These are phyloP conservation scores for Graphilbum sp. DNA, from an alignment of 2,329 filamentous ascomycete species.

Conservation along the genomic window DNA sequence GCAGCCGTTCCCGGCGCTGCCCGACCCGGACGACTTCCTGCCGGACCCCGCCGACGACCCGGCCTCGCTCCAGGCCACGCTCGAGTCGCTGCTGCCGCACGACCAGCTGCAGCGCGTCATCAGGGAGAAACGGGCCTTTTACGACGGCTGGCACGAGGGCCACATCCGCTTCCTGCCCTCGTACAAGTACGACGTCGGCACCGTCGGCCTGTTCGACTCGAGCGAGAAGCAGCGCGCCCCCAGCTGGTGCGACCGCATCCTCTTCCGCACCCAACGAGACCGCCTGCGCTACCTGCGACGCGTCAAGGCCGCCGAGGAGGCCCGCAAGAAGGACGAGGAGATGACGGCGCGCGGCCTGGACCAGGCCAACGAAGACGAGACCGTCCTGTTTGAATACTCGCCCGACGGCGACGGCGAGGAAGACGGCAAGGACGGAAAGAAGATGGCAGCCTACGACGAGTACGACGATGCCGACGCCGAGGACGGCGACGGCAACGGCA, in stretches of 20 bases:
- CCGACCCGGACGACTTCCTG: conserved; percentile 49
- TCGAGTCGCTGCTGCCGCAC: conserved; percentile 74
- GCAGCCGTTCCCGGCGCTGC: conserved; percentile 21
- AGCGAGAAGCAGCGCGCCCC: conserved; percentile 87
- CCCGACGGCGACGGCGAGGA: conserved; percentile 56
- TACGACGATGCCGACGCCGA: conserved; percentile 38
- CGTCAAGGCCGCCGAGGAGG: conserved; percentile 45
- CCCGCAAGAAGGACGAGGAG: conserved; percentile 61
- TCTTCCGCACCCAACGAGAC: conserved; percentile 65
- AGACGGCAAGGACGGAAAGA: conserved; percentile 13
- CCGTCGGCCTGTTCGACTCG: conserved; percentile 78
- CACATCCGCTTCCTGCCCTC: conserved; percentile 78
- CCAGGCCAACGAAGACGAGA: conserved; percentile 57
- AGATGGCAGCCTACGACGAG: conserved; percentile 38
- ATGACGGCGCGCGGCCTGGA: conserved; percentile 70
- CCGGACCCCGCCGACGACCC: conserved; percentile 62
- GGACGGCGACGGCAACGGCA: background rate
- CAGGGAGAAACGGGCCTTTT: conserved; percentile 59
- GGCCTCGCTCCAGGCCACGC: conserved; percentile 70
- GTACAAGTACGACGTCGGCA: conserved; percentile 97
- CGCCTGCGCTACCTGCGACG: conserved; percentile 48
- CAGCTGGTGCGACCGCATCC: conserved; percentile 91
- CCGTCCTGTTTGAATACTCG: conserved; percentile 79
- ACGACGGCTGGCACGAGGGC: conserved; percentile 86
- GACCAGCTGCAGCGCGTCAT: conserved; percentile 72